A percentile compares a stretch with the other conserved stretches of the same genome.
These are phyloP conservation scores for Chlorophyllum brunneum DNA, from an alignment of 768 basidiomycete species.

Conservation along the genomic window DNA sequence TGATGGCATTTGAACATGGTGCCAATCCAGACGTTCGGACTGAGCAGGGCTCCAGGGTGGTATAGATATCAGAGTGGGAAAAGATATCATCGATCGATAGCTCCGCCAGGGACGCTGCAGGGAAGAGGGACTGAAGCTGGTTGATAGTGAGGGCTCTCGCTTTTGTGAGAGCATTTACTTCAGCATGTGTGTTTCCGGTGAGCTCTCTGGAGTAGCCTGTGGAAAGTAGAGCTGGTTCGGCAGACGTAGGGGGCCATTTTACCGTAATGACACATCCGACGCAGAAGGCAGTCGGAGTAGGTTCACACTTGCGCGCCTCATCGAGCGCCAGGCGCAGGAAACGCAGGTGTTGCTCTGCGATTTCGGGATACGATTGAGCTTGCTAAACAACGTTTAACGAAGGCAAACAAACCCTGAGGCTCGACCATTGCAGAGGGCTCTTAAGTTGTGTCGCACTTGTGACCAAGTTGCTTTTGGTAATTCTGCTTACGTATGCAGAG, in stretches of 20 bases:
- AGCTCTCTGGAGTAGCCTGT: conserved; percentile 90
- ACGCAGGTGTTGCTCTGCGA: conserved; percentile 21
- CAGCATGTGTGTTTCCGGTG: conserved; percentile 93
- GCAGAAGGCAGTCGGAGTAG: conserved; percentile 77
- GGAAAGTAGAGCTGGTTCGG: conserved; percentile 52
- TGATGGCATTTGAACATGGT: conserved; percentile 83
- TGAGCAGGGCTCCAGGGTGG: conserved; percentile 96
- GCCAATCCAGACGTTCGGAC: conserved; percentile 80
- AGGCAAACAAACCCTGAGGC: conserved; percentile 7
- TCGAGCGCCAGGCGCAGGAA: conserved; percentile 63
- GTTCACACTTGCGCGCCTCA: conserved; percentile 69
- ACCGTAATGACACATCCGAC: conserved; percentile 82
- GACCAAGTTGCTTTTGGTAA: conserved; percentile 4
- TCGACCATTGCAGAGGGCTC: conserved; percentile 8
- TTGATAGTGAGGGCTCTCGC: conserved; percentile 40
- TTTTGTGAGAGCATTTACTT: conserved; percentile 89
- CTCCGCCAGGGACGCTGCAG: conserved; percentile 26
- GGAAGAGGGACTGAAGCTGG: conserved; percentile 43
- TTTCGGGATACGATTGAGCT: not conserved
- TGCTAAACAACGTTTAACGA: not conserved
- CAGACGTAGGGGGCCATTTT: conserved; percentile 33
- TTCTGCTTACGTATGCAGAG: conserved; percentile 15
- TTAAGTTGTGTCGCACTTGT: not conserved
- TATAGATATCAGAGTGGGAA: conserved; percentile 72
- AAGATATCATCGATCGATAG: conserved; percentile 47